A percentile compares a stretch with the other conserved stretches of the same genome.
phyloP scores from a whole-genome alignment of 352 stramenopile species.

The Pythium guiyangense region DNA sequence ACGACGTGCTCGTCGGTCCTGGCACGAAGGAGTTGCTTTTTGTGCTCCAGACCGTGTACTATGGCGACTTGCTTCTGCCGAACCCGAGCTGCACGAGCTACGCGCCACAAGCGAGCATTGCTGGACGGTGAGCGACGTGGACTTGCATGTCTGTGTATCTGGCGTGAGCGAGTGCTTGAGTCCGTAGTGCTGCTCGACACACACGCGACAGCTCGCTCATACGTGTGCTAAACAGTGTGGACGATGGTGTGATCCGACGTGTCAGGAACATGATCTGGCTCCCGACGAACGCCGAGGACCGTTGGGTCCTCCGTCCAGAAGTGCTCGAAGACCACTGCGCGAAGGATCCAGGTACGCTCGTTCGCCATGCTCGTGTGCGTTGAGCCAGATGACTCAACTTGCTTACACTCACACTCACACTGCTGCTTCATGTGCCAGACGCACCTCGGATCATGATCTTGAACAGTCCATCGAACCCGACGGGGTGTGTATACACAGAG shows the following conservation, averaged over 20 bases:
- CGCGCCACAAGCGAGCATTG: constrained; percentile 80
- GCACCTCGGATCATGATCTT: constrained; percentile 82
- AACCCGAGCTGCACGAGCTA: constrained; percentile 87
- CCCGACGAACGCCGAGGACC: constrained; percentile 67
- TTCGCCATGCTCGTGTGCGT: not conserved
- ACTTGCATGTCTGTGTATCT: not conserved
- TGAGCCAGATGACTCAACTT: not conserved
- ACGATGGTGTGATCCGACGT: not conserved
- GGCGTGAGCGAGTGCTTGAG: no score
- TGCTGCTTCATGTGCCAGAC: constrained; percentile 28
- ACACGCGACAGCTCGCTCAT: constrained; percentile 1
- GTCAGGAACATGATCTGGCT: constrained; percentile 88
- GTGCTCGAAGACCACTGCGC: constrained; percentile 77
- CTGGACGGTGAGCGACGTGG: constrained; percentile 44
- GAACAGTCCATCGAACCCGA: constrained; percentile 85
- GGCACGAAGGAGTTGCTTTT: constrained; percentile 88
- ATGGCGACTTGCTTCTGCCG: constrained; percentile 78
- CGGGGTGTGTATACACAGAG: constrained; percentile 75
- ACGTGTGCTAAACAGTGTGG: constrained; percentile 6
- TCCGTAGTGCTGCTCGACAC: no score
- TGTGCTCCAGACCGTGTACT: constrained; percentile 87
- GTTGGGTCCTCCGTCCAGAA: constrained; percentile 76
- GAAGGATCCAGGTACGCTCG: constrained; percentile 62
- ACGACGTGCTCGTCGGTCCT: constrained; percentile 83
- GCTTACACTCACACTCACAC: not conserved